Evolutionary conservation across 164 flowering plant genomes (phyloP), one percentile per base, ranked within the genome.

Genomic region (Vitis riparia): DNA sequence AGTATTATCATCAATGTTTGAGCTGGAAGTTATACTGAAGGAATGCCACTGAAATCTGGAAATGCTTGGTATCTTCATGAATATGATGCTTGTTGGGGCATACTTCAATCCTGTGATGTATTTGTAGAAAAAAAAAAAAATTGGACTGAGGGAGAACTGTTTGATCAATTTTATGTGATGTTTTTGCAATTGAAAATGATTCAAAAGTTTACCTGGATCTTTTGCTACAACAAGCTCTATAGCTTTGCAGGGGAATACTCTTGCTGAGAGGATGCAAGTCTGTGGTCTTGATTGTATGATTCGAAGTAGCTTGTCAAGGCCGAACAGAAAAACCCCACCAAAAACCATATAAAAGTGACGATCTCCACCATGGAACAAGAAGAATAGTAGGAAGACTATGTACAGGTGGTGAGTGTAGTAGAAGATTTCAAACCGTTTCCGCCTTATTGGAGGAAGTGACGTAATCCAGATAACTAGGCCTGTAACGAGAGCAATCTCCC

Each of bases 311-410:
- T 86, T 90, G 75, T 94, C 97, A n/a, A 94, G 70, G 30, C 82
- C 88, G 78, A 87, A 94, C 73, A 94, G 89, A 69, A 94, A 79
- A 63, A 94, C 75, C 14, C 97, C 93, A 8, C 89, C 78, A 56
- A 94, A 84, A 14, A 92, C 83, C 80, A 73, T 82, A 70, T 92
- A 94, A 75, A 92, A 94, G 59, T 90, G 96, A 44, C 94, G 76
- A 52, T 94, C 97, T 71, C 98, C 98, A 47, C 74, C 85, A 77
- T 92, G 98, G 69, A 92, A 81, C 86, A 91, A 72, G 91, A 88
- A 89, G 73, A 87, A 86, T 37, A 85, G 58, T 12, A 92, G 55
- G 81, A 93, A 91, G 65, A 87, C 76, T 30, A 76, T 66, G 78
- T 93, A 91, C 10, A 93, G 74, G 78, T 91, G 98, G 77, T 93